Evolutionary conservation across 2,329 filamentous ascomycete species (phyloP), one percentile per base, ranked within the genome.

Genomic region (Trichoderma breve): DNA sequence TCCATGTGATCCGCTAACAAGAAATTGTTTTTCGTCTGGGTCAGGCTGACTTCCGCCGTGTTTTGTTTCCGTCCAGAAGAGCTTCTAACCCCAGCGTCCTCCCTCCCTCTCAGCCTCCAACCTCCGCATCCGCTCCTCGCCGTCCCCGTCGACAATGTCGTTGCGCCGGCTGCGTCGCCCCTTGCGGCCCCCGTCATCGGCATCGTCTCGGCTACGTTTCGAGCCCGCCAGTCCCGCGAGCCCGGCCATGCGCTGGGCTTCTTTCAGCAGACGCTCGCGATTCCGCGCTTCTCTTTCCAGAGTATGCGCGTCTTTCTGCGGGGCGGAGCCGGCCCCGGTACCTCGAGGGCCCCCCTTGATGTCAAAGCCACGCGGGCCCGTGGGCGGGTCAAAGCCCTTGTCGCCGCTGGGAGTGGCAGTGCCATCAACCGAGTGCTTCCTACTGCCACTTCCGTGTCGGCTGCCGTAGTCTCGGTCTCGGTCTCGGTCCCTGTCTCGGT

Each of bases 281-380:
- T 91, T 87, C 18, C 90, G 84, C 14, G 88, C 88, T 78, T 92
- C 91, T 26, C 91, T 88, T 80, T 93, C 91, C 0, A 90, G 83
- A 1, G 91, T 91, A 79, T 93, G 91, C n/a, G 88, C 85, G 74
- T 92, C 89, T 72, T 84, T 85, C 51, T 76, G 75, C 32, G 78
- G 75, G 69, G 67, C 71, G 6, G 73, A 64, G 60, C 72, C 58
- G 53, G 63, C 60, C 6, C 73, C 74, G 9, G 70, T 39, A 30
- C 32, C 61, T 32, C 71, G 75, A 64, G 75, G 65, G 68, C 73
- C 70, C 26, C 62, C 55, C 70, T 82, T 85, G 75, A 80, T 82
- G 53, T 86, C 83, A 51, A 81, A 77, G 21, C 76, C 75, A 11
- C 81, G 82, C 57, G 81, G 82, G 9, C 83, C 84, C 26, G 80